Base-by-base conservation (phyloP, 2,329 filamentous ascomycete species). In the Fusarium sp. region DNA sequence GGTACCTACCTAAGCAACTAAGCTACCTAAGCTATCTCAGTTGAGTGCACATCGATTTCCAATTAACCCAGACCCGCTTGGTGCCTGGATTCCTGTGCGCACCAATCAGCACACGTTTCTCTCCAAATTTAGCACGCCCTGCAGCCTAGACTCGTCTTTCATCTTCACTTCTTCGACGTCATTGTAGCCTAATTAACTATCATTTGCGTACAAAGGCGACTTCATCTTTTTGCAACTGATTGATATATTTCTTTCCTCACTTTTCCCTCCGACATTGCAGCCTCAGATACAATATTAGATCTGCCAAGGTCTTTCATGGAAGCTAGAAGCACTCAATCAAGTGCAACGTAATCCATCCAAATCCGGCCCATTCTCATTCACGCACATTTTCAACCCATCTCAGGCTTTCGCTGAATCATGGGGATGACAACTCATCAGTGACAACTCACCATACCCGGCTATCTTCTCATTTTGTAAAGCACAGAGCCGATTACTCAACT, bases 141-240 rank as follows among this genome's bases (percentile, higher is more conserved):
- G 54, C 38, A 63, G 63, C 70, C 56, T 63, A 50, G 64, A 51
- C 44, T 55, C 42, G 36, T 41, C 44, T 47, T 54, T 57, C 70
- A 59, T 47, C 58, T 53, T 50, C 31, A 67, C 56, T 67, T 68
- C 31, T n/a, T 58, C 30, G 72, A 71, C 72, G 71, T 74, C 71
- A 74, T 74, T 53, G 53, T 47, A 48, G 20, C n/a, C n/a, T n/a
- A n/a, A n/a, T n/a, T n/a, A n/a, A 26, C 35, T 45, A 60, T 60
- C 33, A 48, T 42, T 38, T 35, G 26, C 38, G 39, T 63, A 54
- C 54, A 15, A 35, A 39, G 41, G 55, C 47, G 44, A 54, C 48
- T 48, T 38, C 11, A 30, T n/a, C 36, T 56, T 38, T 45, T 73
- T 44, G 38, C 39, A 54, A 45, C 47, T 36, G 39, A 16, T 39